phyloP scores from a whole-genome alignment of 2,329 filamentous ascomycete species.

The Sodiomyces alkalinus region DNA sequence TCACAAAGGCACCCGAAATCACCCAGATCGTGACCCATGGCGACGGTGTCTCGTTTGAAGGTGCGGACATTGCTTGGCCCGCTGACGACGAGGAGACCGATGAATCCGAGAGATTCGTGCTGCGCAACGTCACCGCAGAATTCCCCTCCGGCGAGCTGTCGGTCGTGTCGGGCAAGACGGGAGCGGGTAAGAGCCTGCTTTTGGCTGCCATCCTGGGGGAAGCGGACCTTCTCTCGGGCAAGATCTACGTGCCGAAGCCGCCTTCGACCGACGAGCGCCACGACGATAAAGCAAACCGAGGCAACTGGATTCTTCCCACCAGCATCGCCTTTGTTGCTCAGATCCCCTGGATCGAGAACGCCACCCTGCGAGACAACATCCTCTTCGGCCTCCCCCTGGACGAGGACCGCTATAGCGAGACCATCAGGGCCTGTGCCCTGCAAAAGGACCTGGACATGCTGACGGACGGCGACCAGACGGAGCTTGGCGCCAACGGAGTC shows the following conservation, averaged over 20 bases:
- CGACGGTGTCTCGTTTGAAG: conserved; percentile 46
- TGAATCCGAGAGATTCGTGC: conserved; percentile 44
- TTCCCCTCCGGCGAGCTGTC: conserved; percentile 58
- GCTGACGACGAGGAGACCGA: conserved; percentile 47
- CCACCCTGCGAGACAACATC: conserved; percentile 64
- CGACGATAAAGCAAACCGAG: conserved; percentile 44
- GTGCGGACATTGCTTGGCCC: conserved; percentile 61
- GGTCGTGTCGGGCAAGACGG: conserved; percentile 63
- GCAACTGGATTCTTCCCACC: conserved; percentile 54
- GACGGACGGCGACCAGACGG: conserved; percentile 60
- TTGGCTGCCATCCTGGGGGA: conserved; percentile 63
- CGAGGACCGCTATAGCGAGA: conserved; percentile 52
- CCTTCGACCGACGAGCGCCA: conserved; percentile 32
- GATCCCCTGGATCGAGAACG: conserved; percentile 77
- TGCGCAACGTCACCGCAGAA: conserved; percentile 47
- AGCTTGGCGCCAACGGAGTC: conserved; percentile 73
- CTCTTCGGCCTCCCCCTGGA: conserved; percentile 60
- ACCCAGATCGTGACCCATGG: conserved; percentile 36
- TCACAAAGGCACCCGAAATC: conserved; percentile 53
- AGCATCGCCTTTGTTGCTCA: conserved; percentile 64
- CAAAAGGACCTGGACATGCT: conserved; percentile 65
- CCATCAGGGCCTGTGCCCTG: conserved; percentile 57
- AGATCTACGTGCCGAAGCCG: conserved; percentile 38
- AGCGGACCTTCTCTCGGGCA: conserved; percentile 51
- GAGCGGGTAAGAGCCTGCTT: conserved; percentile 63